Conservation (phyloP, 148 eudicot genomes). For the Salicornia ramosissima region DNA sequence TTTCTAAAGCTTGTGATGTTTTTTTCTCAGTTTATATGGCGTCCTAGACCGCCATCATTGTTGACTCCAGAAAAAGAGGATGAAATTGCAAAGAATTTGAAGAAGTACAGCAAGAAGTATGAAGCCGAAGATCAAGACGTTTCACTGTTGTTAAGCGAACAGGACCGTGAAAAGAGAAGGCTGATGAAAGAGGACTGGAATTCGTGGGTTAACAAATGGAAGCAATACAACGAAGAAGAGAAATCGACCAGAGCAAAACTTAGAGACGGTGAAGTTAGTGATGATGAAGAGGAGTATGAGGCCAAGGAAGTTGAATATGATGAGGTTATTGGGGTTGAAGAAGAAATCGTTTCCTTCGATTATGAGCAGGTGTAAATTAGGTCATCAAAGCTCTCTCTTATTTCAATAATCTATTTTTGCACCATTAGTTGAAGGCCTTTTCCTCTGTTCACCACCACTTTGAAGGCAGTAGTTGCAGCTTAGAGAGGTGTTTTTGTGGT, state of each 20-base stretch:
- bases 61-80: constrained; percentile 85
- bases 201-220: constrained; percentile 66
- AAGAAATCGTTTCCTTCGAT: constrained; percentile 55
- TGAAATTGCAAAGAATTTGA: constrained; percentile 80
- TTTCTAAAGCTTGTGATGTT: not conserved
- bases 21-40: constrained; percentile 69
- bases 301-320: constrained; percentile 87
- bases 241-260: constrained; percentile 52
- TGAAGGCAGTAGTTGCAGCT: too few relatives aligned
- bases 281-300: constrained; percentile 89
- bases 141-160: constrained; percentile 65
- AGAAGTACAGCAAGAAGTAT: constrained; percentile 85
- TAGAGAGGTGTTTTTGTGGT: too few relatives aligned
- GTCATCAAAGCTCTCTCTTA: too few relatives aligned
- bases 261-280: constrained; percentile 85
- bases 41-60: constrained; percentile 85
- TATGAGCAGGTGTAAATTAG: constrained; percentile 26
- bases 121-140: constrained; percentile 94
- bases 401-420: too few relatives aligned
- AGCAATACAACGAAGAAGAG: constrained; percentile 60
- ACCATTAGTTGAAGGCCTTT: too few relatives aligned
- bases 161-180: constrained; percentile 85
- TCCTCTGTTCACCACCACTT: too few relatives aligned
- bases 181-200: constrained; percentile 86
- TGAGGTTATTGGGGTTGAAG: constrained; percentile 55